phyloP scores from a whole-genome alignment of 148 eudicot genomes.

The Persicaria maculosa region DNA sequence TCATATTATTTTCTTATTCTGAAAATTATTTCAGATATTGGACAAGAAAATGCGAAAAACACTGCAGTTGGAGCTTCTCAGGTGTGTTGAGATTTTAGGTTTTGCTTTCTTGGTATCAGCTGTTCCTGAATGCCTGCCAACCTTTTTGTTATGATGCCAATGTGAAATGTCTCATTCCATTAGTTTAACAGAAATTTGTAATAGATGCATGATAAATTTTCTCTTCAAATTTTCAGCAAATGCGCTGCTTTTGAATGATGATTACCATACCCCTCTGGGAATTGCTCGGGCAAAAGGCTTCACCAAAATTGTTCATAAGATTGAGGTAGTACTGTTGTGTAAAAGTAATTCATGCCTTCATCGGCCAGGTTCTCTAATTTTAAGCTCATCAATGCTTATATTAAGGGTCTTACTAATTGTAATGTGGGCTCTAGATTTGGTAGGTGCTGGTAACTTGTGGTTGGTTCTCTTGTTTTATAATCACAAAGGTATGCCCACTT shows the following conservation, averaged over 20 bases:
- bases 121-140: background rate
- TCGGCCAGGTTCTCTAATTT: background rate
- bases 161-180: background rate
- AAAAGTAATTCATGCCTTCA: background rate
- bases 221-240: constrained; percentile 51
- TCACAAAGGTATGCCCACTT: background rate
- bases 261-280: constrained; percentile 79
- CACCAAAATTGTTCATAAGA: constrained; percentile 65
- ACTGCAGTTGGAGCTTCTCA: constrained; percentile 13
- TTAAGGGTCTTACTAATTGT: background rate
- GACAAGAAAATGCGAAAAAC: constrained; percentile 13
- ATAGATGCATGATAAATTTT: background rate
- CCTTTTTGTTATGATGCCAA: background rate
- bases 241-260: constrained; percentile 80
- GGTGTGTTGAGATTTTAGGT: constrained; percentile 17
- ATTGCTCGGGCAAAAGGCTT: constrained; percentile 76
- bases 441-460: background rate
- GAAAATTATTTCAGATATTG: constrained; percentile 21
- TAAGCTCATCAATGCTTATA: background rate
- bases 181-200: too few species aligned
- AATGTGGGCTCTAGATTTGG: background rate
- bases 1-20: background rate
- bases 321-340: constrained; percentile 53
- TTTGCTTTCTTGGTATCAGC: background rate
- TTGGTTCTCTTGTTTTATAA: constrained; percentile 11